Evolutionary conservation across 805 yeast species (phyloP), one percentile per base, ranked within the genome.

Genomic region (Hanseniaspora hatyaiensis): DNA sequence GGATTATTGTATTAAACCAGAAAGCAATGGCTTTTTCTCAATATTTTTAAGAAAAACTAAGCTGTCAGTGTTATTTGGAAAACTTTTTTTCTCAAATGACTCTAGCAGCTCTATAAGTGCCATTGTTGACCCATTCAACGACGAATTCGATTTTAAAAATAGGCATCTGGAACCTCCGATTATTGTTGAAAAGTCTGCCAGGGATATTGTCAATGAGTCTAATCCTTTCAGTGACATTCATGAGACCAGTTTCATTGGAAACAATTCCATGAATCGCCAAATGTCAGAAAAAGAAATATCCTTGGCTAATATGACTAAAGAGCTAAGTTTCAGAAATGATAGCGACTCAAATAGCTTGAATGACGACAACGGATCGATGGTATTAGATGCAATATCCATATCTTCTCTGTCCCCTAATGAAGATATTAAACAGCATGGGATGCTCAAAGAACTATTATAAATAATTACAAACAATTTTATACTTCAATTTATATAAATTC

Each of bases 121-220:
- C 19, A 32, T 31, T 6, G 28, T 31, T 16, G 47, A 49, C 18
- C 51, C 51, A 19, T 49, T 38, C 19, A 49, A 43, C 18, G 51
- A 49, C 24, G 51, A 49, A 32, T 49, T 49, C 38, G 51, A 49
- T 34, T 49, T 49, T 23, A 49, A 33, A 29, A 38, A 33, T n/a
- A 42, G 51, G 12, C 50, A 46, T 24, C 16, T 37, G 1, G 31
- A 28, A 13, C 42, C 50, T 2, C 51, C 51, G 5, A 24, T 41
- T 12, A 48, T 48, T 29, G 51, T 48, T 11, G 47, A 48, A 12
- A 48, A 37, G 11, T 23, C 43, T 9, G 51, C 51, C 4, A 33
- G 34, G 13, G 51, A 41, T 12, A 48, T 48, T 4, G 34, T 48
- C 31, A 41, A 42, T 18, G 51, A 42, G 9, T 18, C 40, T 3